Percentiles rank a stretch among this genome's conserved stretches.
phyloP scores from a whole-genome alignment of 768 basidiomycete genomes.

The Nidularia sp. region DNA sequence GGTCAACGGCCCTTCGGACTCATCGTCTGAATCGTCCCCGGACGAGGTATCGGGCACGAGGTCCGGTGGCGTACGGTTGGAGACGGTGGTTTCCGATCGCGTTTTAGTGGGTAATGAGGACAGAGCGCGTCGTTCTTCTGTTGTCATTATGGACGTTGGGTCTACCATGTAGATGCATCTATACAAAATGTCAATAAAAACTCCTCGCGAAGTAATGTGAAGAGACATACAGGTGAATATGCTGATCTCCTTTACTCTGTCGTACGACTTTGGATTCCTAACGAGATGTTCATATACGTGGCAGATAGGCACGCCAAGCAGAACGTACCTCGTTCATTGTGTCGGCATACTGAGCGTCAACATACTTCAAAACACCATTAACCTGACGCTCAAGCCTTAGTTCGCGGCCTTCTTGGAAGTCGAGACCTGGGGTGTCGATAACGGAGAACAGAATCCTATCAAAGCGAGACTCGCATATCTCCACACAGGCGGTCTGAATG shows the following conservation, averaged over 20 bases:
- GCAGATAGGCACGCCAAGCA: neutral
- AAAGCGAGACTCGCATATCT: constrained; percentile 80
- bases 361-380: constrained; percentile 65
- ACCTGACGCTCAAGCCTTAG: constrained; percentile 79
- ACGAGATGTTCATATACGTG: neutral
- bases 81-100: constrained; percentile 66
- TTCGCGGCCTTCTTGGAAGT: constrained; percentile 70
- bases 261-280: constrained; percentile 88
- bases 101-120: constrained; percentile 48
- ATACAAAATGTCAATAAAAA: constrained; percentile 8
- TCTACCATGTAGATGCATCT: constrained; percentile 88
- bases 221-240: constrained; percentile 74
- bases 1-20: constrained; percentile 40
- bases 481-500: constrained; percentile 68
- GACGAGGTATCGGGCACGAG: constrained; percentile 51
- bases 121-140: constrained; percentile 43
- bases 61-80: constrained; percentile 47
- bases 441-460: constrained; percentile 77
- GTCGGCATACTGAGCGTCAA: constrained; percentile 79
- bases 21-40: constrained; percentile 46
- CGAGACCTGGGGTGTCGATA: constrained; percentile 83
- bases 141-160: constrained; percentile 63
- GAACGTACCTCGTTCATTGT: constrained; percentile 74
- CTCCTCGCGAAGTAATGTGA: neutral
- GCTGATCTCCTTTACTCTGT: constrained; percentile 84